phyloP scores from a whole-genome alignment of 768 basidiomycete genomes.

The Boletellus emodensis region DNA sequence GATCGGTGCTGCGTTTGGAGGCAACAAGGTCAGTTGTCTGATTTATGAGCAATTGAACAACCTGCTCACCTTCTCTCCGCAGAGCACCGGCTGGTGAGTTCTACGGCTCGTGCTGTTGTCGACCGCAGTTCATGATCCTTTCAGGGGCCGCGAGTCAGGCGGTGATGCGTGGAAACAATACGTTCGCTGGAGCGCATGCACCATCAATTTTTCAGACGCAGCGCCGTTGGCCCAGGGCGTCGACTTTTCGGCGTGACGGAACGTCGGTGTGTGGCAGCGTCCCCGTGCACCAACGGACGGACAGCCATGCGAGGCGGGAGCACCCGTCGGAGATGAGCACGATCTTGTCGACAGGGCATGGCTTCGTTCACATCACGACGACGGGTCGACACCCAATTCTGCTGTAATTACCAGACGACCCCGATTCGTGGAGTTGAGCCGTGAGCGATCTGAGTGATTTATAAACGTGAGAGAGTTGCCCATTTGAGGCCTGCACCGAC shows the following conservation, averaged over 20 bases:
- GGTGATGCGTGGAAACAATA: conserved; percentile 99
- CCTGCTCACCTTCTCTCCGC: conserved; percentile 11
- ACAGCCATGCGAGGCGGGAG: conserved; percentile 7
- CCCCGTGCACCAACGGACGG: background rate
- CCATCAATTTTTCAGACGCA: conserved; percentile 88
- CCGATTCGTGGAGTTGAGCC: conserved; percentile 13
- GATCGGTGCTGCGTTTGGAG: conserved; percentile 88
- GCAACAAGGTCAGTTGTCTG: conserved; percentile 67
- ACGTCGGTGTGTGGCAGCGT: conserved; percentile 3
- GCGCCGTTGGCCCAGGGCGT: conserved; percentile 94
- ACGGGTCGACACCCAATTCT: conserved; percentile 12
- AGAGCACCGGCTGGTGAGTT: conserved; percentile 82
- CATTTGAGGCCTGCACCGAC: conserved; percentile 26
- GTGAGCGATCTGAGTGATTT: conserved; percentile 35
- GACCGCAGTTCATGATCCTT: conserved; percentile 20
- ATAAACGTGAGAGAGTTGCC: conserved; percentile 32
- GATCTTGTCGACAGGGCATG: conserved; percentile 11
- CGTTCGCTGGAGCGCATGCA: conserved; percentile 88
- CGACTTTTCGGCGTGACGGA: conserved; percentile 55
- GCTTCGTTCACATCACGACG: conserved; percentile 27
- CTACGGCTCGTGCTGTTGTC: conserved; percentile 4
- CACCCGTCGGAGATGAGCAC: conserved; percentile 8
- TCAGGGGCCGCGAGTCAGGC: conserved; percentile 91
- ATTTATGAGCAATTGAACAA: conserved; percentile 9
- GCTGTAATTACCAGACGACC: conserved; percentile 24